phyloP scores from a whole-genome alignment of 768 basidiomycete genomes.

The Kwoniella mangroviensis region DNA sequence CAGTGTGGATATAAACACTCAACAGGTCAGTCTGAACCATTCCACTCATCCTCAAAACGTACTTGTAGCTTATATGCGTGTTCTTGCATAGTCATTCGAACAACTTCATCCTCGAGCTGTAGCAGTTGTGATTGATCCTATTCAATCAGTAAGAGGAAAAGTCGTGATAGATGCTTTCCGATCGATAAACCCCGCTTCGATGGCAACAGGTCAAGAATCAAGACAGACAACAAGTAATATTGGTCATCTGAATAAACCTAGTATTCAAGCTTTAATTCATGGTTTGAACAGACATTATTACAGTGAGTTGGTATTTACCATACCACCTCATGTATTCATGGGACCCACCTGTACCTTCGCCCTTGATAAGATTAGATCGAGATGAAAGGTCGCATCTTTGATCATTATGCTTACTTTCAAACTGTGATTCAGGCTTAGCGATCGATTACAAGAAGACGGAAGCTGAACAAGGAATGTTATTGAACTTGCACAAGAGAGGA shows the following conservation, averaged over 20 bases:
- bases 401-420: too few relatives aligned
- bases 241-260: slow-evolving; percentile 98
- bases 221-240: slow-evolving; percentile 98
- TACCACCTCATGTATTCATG: not conserved
- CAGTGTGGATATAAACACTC: slow-evolving; percentile 98
- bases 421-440: slow-evolving; percentile 64
- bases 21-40: slow-evolving; percentile 70
- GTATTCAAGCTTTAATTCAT: slow-evolving; percentile 96
- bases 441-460: slow-evolving; percentile 99
- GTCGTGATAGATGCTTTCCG: slow-evolving; percentile 99
- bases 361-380: too few relatives aligned
- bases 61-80: slow-evolving; percentile 4
- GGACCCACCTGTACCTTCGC: too few relatives aligned
- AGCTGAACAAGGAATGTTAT: slow-evolving; percentile 95
- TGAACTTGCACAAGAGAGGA: slow-evolving; percentile 98
- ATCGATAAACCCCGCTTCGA: slow-evolving; percentile 86
- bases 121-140: slow-evolving; percentile 96
- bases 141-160: slow-evolving; percentile 87
- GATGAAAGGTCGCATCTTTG: too few relatives aligned
- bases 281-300: slow-evolving; percentile 98
- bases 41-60: not conserved
- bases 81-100: slow-evolving; percentile 81
- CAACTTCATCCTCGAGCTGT: slow-evolving; percentile 89
- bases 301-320: slow-evolving; percentile 45
- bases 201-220: slow-evolving; percentile 90